Conservation (phyloP, 2,329 filamentous ascomycete species). For the Epichloe gansuensis region DNA sequence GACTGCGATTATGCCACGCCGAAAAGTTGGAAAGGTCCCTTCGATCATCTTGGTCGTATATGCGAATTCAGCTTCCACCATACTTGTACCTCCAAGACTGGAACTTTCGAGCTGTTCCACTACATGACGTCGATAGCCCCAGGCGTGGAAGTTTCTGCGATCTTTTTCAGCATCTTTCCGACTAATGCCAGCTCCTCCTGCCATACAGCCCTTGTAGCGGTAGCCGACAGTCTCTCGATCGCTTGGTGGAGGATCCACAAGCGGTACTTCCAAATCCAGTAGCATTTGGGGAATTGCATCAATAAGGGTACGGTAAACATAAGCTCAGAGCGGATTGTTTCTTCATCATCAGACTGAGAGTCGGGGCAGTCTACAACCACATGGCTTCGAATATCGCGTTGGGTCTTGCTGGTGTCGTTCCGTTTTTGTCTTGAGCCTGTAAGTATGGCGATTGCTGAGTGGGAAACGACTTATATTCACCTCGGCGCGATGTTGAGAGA, state of each 20-base stretch:
- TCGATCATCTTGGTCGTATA: conserved; percentile 87
- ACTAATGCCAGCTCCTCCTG: conserved; percentile 71
- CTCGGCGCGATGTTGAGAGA: not conserved
- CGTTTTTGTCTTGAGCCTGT: not conserved
- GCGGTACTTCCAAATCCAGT: conserved; percentile 98
- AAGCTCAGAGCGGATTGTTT: conserved; percentile 58
- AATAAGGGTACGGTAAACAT: conserved; percentile 75
- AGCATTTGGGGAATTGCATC: conserved; percentile 84
- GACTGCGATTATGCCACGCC: conserved; percentile 86
- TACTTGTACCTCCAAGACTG: conserved; percentile 40
- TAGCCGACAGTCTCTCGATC: conserved; percentile 46
- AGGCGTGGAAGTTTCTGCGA: conserved; percentile 89
- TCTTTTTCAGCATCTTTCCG: conserved; percentile 80
- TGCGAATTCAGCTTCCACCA: conserved; percentile 70
- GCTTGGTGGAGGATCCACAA: conserved; percentile 70
- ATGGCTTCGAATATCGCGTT: not conserved
- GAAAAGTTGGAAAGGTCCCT: conserved; percentile 89
- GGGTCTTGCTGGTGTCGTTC: not conserved
- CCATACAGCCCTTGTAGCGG: conserved; percentile 58
- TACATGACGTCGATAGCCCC: conserved; percentile 77
- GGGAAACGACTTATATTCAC: not conserved
- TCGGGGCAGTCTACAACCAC: not conserved
- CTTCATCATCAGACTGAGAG: not conserved
- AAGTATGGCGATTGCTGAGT: not conserved
- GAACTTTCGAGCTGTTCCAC: conserved; percentile 60